phyloP scores from a whole-genome alignment of 2,329 filamentous ascomycete species.

The Fusarium beomiforme region DNA sequence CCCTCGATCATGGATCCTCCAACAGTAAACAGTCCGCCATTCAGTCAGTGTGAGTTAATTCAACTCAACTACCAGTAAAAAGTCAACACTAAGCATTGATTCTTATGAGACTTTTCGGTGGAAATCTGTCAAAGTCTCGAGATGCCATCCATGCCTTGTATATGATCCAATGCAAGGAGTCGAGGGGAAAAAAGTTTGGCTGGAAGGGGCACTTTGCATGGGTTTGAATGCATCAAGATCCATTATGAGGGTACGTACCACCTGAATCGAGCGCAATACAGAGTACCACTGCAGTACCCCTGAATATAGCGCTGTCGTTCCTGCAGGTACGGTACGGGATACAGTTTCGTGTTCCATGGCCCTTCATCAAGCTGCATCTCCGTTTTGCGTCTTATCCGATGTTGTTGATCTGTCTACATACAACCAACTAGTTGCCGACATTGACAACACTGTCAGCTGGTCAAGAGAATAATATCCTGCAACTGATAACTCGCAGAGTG shows the following conservation, averaged over 20 bases:
- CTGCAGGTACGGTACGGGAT: slow-evolving; percentile 43
- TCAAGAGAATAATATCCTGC: slow-evolving; percentile 13
- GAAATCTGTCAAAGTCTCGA: slow-evolving; percentile 4
- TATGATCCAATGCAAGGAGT: slow-evolving; percentile 34
- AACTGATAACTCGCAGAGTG: slow-evolving; percentile 1
- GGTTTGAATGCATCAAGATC: slow-evolving; percentile 20
- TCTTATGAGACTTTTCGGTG: slow-evolving; percentile 9
- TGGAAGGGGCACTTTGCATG: slow-evolving; percentile 24
- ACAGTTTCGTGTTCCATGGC: neutral
- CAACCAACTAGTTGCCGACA: neutral
- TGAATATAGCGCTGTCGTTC: slow-evolving; percentile 44
- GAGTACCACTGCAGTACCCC: slow-evolving; percentile 31
- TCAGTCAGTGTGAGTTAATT: neutral
- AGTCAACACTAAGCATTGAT: slow-evolving; percentile 15
- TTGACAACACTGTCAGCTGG: neutral
- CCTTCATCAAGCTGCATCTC: neutral
- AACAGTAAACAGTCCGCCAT: neutral
- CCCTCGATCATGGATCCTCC: slow-evolving; percentile 9
- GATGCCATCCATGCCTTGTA: slow-evolving; percentile 2
- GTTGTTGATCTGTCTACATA: slow-evolving; percentile 1
- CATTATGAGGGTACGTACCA: neutral
- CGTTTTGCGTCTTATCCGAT: neutral
- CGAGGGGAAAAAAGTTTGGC: slow-evolving; percentile 16
- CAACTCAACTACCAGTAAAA: neutral
- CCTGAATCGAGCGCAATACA: neutral